These are phyloP conservation scores for Populus tomentosa DNA, from an alignment of 441 rosid genomes.

Conservation along the genomic window DNA sequence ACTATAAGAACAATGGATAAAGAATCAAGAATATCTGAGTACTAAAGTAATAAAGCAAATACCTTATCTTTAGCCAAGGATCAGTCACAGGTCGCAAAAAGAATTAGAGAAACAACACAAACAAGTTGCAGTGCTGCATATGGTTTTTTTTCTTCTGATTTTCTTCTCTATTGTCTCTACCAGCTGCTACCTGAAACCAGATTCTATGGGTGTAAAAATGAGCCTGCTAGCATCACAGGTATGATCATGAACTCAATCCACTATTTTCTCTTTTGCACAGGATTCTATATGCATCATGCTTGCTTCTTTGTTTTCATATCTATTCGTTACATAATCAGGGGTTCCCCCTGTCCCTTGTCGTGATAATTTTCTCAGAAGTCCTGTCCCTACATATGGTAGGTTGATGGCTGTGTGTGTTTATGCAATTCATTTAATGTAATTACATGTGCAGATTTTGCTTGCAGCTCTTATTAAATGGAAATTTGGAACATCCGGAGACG, in stretches of 20 bases:
- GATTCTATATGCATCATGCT: neutral
- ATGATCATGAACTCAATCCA: neutral
- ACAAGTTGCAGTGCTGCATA: neutral
- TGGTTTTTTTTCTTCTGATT: neutral
- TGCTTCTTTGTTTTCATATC: neutral
- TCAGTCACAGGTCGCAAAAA: neutral
- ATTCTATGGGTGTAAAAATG: neutral
- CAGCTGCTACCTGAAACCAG: neutral
- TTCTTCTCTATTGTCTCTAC: neutral
- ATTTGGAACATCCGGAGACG: constrained; percentile 8
- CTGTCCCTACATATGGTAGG: no score
- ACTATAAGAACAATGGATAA: neutral
- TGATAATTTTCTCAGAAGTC: no score
- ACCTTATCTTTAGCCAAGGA: neutral
- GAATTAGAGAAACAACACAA: neutral
- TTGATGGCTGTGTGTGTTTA: no score
- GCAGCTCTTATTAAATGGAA: constrained; percentile 13
- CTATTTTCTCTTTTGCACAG: neutral
- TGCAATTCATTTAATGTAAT: neutral
- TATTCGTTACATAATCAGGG: neutral
- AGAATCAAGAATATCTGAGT: no score
- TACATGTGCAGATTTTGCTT: constrained; percentile 23
- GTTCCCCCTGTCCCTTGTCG: neutral
- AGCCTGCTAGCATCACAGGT: neutral
- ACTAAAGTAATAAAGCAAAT: neutral